Base-by-base conservation (phyloP, 2,329 filamentous ascomycete species). In the Orbilia quercus region DNA sequence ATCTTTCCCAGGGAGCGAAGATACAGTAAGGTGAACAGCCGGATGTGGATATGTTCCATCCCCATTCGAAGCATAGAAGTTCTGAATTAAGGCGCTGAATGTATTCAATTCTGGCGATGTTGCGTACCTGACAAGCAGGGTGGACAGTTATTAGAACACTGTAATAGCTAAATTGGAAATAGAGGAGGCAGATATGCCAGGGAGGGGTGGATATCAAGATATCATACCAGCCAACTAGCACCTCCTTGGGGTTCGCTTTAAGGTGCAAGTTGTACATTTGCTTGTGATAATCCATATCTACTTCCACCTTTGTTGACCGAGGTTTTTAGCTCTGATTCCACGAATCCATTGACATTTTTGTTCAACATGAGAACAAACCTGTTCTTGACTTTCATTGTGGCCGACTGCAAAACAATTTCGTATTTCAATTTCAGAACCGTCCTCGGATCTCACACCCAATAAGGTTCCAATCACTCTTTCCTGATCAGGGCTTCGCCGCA, bases 241-340 rank as follows among this genome's bases (percentile, higher is more conserved):
- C 88, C 83, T 99, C 95, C 82, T 92, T 91, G 55, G 95, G 95
- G 82, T 92, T 91, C 67, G 93, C 94, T 83, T 94, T 94, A 78
- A 98, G 88, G 81, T 96, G 94, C 78, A 99, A 85, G 72, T 91
- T 90, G 69, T 98, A 89, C 95, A 99, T 99, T 82, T 94, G 93
- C 87, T 98, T 98, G 84, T 99, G 95, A 83, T 98, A 99, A 83
- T 99, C 95, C 86, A 99, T 96, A 81, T 99, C 95, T 76, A 99
- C 95, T 83, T 99, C 95, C 79, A 99, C 95, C 76, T 76, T 25
- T 55, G 31, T n/a, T 25, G 2, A 31, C 16, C 11, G 11, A 1
- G 18, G 14, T 12, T 18, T 16, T 45, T 40, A 38, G 38, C 40
- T 22, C 25, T 23, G n/a, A 22, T 31, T 18, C n/a, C 1, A 57